Base-by-base conservation (phyloP, 148 eudicot species). In the Rheum nobile region DNA sequence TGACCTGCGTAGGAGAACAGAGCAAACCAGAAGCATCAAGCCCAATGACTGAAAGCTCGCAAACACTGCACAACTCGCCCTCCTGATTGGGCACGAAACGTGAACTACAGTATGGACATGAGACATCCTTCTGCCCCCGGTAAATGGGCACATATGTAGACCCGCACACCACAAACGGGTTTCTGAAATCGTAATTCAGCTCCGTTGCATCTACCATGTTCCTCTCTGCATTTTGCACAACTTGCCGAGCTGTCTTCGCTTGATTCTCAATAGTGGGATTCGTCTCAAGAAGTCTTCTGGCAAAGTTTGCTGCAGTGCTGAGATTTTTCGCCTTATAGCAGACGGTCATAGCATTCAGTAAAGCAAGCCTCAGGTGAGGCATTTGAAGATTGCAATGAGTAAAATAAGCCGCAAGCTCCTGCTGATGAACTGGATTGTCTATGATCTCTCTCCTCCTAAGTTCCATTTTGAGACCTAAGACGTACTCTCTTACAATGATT, bases 391-490 rank as follows among this genome's bases (percentile, higher is more conserved):
- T 84, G 77, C 91, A 88, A 61, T 88, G 91, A 11, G 91, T 88
- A 71, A 88, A 88, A 77, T 88, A 88, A 7, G 91, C 91, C 11
- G 89, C 91, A 50, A 88, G 81, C 76, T 88, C 91, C 74, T 85
- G 88, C 41, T 83, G 85, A 77, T 87, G 91, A 21, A 82, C 76
- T 0, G 91, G 89, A 63, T 84, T 79, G n/a, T 85, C 90, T 71
- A 76, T 86, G 47, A 81, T 28, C 80, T 91, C 97, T 82, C 86
- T 91, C 79, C 98, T 89, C 82, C 77, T 88, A 13, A 87, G 81
- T 78, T 94, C 98, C 90, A 94, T 88, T 79, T 91, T 86, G 79
- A 89, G 87, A 81, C 91, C 96, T 77, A 91, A 80, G 70, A 88
- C 96, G 76, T 94, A 94, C 77, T 94, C 98, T 74, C 80, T 89